Conservation (phyloP, 805 yeast genomes). For the Saccharomyces paradoxus region DNA sequence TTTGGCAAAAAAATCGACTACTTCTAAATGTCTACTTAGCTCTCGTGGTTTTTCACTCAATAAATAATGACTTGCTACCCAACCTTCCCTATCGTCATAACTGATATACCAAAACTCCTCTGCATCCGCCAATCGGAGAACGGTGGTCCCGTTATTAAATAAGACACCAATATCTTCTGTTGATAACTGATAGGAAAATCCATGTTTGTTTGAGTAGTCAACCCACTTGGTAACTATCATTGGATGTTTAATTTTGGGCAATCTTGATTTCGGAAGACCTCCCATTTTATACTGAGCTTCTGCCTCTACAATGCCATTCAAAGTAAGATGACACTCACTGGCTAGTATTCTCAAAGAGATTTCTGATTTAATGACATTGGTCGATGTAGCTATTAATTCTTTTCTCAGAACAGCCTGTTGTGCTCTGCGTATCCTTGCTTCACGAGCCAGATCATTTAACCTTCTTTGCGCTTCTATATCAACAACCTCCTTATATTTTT, state of each 20-base stretch:
- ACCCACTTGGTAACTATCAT: conserved; percentile 85
- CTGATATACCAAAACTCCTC: conserved; percentile 59
- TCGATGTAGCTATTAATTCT: conserved; percentile 29
- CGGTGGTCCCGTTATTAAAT: conserved; percentile 77
- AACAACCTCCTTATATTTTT: conserved; percentile 73
- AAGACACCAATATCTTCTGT: conserved; percentile 86
- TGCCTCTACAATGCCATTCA: conserved; percentile 38
- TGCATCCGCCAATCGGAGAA: conserved; percentile 60
- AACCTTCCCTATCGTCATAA: conserved; percentile 41
- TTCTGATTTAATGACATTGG: conserved; percentile 32
- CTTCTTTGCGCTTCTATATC: conserved; percentile 30
- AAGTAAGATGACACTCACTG: conserved; percentile 39
- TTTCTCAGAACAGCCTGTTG: conserved; percentile 27
- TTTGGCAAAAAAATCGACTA: conserved; percentile 79
- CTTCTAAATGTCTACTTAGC: conserved; percentile 65
- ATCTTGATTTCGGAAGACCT: conserved; percentile 26
- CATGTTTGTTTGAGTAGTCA: conserved; percentile 92
- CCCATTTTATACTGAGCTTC: conserved; percentile 40
- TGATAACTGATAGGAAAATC: conserved; percentile 86
- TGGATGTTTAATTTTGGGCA: conserved; percentile 40
- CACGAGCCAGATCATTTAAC: conserved; percentile 29
- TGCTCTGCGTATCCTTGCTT: conserved; percentile 30
- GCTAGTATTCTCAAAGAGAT: conserved; percentile 33
- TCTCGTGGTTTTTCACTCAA: conserved; percentile 37
- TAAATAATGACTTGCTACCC: conserved; percentile 44